Evolutionary conservation across 208 protist species (phyloP), one percentile per base, ranked within the genome.

Genomic region (Leptomonas seymouri): DNA sequence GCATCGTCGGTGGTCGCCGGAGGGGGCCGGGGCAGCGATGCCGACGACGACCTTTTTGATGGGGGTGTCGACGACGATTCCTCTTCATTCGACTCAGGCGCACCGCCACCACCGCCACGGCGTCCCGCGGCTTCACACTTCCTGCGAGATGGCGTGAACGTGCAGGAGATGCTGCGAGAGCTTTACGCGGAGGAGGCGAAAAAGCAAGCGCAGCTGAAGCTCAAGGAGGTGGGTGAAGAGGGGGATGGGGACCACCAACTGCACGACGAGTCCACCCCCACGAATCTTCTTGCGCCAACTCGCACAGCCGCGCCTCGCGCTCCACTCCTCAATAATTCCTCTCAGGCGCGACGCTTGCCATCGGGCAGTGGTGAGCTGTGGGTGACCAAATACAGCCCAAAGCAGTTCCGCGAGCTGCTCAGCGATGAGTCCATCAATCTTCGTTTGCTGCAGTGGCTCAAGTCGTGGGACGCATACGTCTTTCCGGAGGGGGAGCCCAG

Each of bases 361-460:
- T 5, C 34, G 18, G 50, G 55, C 8, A 58, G 54, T 21, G 67
- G 65, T 41, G 72, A 73, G 36, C 73, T 96, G 45, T 93, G 88
- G 89, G 86, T 90, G 45, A 80, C 76, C 55, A 91, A 90, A 67
- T 94, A 94, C 71, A 75, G 68, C 36, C 87, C 91, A 1, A 78
- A 85, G 30, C 60, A 62, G 46, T 96, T 94, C 60, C 82, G 81
- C 23, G 91, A 96, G 51, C 71, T 93, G 46, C 87, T 96, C 28
- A 94, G 86, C 57, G 91, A 96, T 65, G 91, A 96, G 55, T 71
- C 71, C 20, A 81, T 87, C 42, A 94, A 93, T 55, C 64, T 96
- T 27, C 71, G 79, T 25, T 73, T 96, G 15, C 74, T 96, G 67
- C 83, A 86, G 61, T 96, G 91, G 88, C 76, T 96, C 21, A 88